Percentiles rank a stretch among this genome's conserved stretches.
phyloP scores from a whole-genome alignment of 306 rosid species.

The Quercus rubra region DNA sequence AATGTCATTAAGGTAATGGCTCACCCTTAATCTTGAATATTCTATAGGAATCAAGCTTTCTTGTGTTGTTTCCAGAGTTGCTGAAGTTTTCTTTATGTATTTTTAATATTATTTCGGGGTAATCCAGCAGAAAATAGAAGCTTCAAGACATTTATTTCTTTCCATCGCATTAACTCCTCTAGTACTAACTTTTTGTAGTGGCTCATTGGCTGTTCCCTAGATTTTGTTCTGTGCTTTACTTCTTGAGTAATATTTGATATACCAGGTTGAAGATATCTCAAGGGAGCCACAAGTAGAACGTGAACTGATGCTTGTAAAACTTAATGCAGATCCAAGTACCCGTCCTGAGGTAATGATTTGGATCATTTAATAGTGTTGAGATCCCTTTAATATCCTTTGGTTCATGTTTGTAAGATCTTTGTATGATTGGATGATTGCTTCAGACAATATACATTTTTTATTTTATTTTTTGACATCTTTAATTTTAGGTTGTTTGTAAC shows the following conservation, averaged over 20 bases:
- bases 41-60: not conserved
- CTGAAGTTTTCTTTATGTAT: not conserved
- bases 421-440: too few relatives aligned
- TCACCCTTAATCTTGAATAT: not conserved
- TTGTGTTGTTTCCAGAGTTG: not conserved
- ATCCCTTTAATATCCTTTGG: too few relatives aligned
- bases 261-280: slow-evolving; percentile 62
- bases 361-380: not conserved
- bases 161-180: not conserved
- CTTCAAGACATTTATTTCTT: not conserved
- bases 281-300: slow-evolving; percentile 58
- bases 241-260: slow-evolving; percentile 6
- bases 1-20: slow-evolving; percentile 48
- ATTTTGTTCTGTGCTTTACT: not conserved
- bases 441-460: too few relatives aligned
- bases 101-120: not conserved
- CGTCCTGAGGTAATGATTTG: slow-evolving; percentile 45
- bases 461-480: too few relatives aligned
- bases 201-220: not conserved
- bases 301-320: slow-evolving; percentile 59
- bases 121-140: too few relatives aligned
- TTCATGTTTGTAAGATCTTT: too few relatives aligned
- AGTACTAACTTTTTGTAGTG: not conserved
- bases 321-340: slow-evolving; percentile 46
- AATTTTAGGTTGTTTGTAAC: too few relatives aligned